Evolutionary conservation across 106 monocot species (phyloP).

Genomic region (Narthecium ossifragum): DNA sequence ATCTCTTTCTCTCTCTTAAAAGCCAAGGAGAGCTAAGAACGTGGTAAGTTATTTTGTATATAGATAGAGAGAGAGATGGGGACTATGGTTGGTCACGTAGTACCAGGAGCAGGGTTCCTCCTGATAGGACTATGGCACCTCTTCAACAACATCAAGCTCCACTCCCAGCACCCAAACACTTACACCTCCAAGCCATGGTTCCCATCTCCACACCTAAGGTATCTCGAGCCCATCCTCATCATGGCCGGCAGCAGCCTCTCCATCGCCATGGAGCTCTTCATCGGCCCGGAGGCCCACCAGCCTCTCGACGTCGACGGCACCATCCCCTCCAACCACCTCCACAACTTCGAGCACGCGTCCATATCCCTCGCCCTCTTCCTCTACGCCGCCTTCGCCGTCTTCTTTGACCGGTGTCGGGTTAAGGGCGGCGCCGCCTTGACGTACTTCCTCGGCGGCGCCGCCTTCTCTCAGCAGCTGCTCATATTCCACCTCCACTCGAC

Average conservation of each 20-base stretch:
- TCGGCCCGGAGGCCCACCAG: constrained; percentile 59
- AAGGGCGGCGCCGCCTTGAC: constrained; percentile 23
- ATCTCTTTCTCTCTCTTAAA: neutral
- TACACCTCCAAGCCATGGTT: constrained; percentile 71
- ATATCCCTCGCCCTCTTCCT: constrained; percentile 60
- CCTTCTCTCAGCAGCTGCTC: constrained; percentile 63
- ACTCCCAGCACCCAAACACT: constrained; percentile 28
- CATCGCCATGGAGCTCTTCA: constrained; percentile 87
- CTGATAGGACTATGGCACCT: constrained; percentile 77
- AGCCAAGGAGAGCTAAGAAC: too few relatives aligned
- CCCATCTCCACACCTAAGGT: constrained; percentile 16
- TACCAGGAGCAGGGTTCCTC: constrained; percentile 71
- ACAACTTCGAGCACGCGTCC: constrained; percentile 92
- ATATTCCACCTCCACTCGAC: constrained; percentile 80
- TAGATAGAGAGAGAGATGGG: constrained; percentile 57
- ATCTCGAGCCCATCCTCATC: constrained; percentile 58
- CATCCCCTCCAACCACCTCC: constrained; percentile 84
- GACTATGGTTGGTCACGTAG: constrained; percentile 65
- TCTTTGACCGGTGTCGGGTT: constrained; percentile 27
- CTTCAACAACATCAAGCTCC: constrained; percentile 54
- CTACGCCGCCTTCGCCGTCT: constrained; percentile 45
- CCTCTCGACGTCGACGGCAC: constrained; percentile 69
- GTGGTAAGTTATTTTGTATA: too few relatives aligned
- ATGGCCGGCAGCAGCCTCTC: constrained; percentile 35
- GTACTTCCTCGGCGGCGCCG: constrained; percentile 35